Evolutionary conservation across 2,329 filamentous ascomycete species (phyloP), one percentile per base, ranked within the genome.

Genomic region (Parastagonospora nodorum): DNA sequence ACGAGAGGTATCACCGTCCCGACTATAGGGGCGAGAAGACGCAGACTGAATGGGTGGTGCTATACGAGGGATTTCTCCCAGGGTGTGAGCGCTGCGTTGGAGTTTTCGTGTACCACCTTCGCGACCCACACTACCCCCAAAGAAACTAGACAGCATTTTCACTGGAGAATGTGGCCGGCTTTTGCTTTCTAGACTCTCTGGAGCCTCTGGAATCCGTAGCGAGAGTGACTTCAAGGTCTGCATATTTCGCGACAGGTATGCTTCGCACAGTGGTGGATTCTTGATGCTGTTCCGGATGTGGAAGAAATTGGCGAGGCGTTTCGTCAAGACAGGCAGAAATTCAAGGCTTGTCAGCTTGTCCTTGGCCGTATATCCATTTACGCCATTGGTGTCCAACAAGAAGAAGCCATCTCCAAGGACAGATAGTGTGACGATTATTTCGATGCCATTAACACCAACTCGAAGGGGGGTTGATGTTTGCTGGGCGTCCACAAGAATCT

Each of bases 91-190:
- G 38, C 64, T 67, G 5, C 69, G 69, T 35, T 75, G 68, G 6
- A 74, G 56, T 48, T 64, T 75, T 16, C 68, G 64, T 29, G 63
- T 60, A 16, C 66, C 63, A 30, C 64, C 58, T 15, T 74, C 72
- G 39, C 78, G 80, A 30, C 80, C 73, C 14, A 75, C 81, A 48
- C 81, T 83, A 19, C 85, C 84, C 30, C 85, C 83, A 63, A 95
- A 85, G 46, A 97, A 84, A 66, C 83, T 96, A 0, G 92, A 95
- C 12, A 97, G 79, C 66, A 96, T 81, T 71, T 97, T 97, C 41
- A 95, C 90, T 0, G 93, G 92, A 1, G 92, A 97, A n/a, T 88
- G 84, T 4, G 86, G 86, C 8, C 93, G 82, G 67, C 90, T 89
- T 0, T 85, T 86, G n/a, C 59, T 60, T 24, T 75, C 73, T 35